Evolutionary conservation across 2,329 filamentous ascomycete species (phyloP), one percentile per base, ranked within the genome.

Genomic region (Neophaeococcomyces aloes): DNA sequence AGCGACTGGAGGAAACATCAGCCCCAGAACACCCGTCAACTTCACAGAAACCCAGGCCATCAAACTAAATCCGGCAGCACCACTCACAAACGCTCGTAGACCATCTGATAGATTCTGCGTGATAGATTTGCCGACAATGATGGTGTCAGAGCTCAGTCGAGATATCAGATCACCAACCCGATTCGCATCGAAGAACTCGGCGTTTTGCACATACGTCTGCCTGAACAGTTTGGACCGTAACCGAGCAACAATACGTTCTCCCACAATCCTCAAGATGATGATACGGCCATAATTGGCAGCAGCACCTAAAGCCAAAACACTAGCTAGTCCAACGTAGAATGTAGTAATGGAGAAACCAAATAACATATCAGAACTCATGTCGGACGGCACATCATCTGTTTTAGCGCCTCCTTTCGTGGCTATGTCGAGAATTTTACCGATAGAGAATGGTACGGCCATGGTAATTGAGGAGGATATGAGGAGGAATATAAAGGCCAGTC

Each of bases 31-130:
- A 39, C 85, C 84, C 2, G 89, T 94, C 44, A 98, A 73, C 63
- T 94, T 83, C 43, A 93, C 74, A 60, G 86, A 94, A 48, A 94
- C 84, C 72, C 86, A 96, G n/a, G 85, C 78, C 91, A 98, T 98
- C 62, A 94, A 80, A 38, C 77, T 77, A 56, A 98, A 84, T 2
- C 91, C 93, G 47, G 89, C 89, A 25, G 76, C 79, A 53, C 91
- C 91, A 53, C 87, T 94, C 48, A 98, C 89, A 25, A 91, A 67
- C 13, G 91, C 83, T 48, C 91, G 77, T 41, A 98, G 73, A n/a
- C 91, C 91, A 64, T 98, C 91, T 4, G 89, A 96, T 38, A 98
- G 69, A 59, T 98, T 98, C 60, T 96, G 89, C 0, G 91, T 98
- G 52, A 98, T 94, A 57, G 87, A 94, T 66, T 98, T 98, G 59